phyloP scores from a whole-genome alignment of 2,329 filamentous ascomycete species.

The Saccharata proteae region DNA sequence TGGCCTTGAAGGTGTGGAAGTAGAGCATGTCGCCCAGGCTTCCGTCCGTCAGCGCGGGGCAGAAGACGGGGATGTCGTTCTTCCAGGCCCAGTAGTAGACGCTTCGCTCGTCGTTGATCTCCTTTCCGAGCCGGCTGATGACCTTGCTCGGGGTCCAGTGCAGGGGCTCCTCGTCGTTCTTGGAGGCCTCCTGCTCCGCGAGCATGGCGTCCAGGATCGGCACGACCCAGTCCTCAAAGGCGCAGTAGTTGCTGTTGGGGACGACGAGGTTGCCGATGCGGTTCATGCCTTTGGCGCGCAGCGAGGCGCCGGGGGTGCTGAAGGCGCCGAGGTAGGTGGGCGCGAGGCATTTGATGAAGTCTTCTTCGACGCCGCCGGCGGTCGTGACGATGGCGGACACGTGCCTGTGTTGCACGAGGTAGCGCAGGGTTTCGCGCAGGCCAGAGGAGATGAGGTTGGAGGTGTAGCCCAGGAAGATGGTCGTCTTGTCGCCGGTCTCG shows the following conservation, averaged over 20 bases:
- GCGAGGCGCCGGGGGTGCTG: conserved; percentile 58
- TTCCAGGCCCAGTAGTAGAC: conserved; percentile 98
- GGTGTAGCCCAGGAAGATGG: conserved; percentile 94
- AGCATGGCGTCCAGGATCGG: conserved; percentile 93
- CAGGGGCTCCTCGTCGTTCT: conserved; percentile 51
- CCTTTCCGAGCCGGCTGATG: conserved; percentile 77
- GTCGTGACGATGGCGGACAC: conserved; percentile 91
- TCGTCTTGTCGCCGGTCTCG: conserved; percentile 67
- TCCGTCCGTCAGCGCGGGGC: conserved; percentile 88
- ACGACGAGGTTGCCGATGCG: conserved; percentile 93
- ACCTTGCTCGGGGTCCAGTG: conserved; percentile 94
- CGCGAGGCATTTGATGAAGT: conserved; percentile 95
- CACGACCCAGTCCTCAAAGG: conserved; percentile 94
- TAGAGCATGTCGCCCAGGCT: conserved; percentile 97
- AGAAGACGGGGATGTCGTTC: conserved; percentile 95
- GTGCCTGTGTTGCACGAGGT: conserved; percentile 84
- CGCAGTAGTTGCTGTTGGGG: conserved; percentile 93
- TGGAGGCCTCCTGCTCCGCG: conserved; percentile 77
- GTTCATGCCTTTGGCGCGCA: conserved; percentile 81
- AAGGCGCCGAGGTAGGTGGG: conserved; percentile 90
- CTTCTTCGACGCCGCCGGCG: conserved; percentile 89
- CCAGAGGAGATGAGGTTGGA: conserved; percentile 97
- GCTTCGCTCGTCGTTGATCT: conserved; percentile 84
- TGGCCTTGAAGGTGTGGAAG: conserved; percentile 90
- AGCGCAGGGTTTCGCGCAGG: conserved; percentile 79